Conservation (phyloP, 306 rosid species). For the Rosa lucieae region DNA sequence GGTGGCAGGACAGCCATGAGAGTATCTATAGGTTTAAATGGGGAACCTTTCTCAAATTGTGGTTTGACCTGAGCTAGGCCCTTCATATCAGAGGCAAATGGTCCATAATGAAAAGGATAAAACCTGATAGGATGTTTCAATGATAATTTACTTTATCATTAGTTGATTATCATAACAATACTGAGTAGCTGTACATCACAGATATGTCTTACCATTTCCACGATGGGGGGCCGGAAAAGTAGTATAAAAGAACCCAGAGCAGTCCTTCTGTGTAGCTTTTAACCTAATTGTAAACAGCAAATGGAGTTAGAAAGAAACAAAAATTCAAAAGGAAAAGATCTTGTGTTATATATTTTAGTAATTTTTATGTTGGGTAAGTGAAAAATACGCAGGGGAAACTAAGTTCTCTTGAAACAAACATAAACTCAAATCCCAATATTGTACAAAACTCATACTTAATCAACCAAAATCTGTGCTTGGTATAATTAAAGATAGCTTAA, state of each 20-base stretch:
- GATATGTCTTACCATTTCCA: conserved; percentile 52
- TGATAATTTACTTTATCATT: no score
- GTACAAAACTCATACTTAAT: not conserved
- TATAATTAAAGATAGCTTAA: no score
- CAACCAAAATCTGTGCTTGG: not conserved
- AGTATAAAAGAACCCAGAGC: conserved; percentile 53
- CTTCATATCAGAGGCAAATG: conserved; percentile 56
- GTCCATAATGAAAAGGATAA: conserved; percentile 52
- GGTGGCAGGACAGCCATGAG: conserved; percentile 55
- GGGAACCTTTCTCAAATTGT: conserved; percentile 41
- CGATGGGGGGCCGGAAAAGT: conserved; percentile 51
- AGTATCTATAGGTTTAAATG: conserved; percentile 58
- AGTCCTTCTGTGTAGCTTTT: conserved; percentile 55
- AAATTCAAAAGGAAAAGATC: not conserved
- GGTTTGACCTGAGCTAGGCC: conserved; percentile 44
- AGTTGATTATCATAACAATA: no score
- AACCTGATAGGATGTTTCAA: conserved; percentile 35
- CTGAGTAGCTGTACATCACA: no score
- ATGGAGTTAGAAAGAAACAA: not conserved
- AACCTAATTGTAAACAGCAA: conserved; percentile 32
- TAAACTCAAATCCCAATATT: not conserved
- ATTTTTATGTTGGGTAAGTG: no score
- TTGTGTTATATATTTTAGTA: not conserved
- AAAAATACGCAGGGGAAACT: no score
- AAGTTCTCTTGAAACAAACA: no score